Base-by-base conservation (phyloP, 148 eudicot genomes). In the Vaccinium darrowii region DNA sequence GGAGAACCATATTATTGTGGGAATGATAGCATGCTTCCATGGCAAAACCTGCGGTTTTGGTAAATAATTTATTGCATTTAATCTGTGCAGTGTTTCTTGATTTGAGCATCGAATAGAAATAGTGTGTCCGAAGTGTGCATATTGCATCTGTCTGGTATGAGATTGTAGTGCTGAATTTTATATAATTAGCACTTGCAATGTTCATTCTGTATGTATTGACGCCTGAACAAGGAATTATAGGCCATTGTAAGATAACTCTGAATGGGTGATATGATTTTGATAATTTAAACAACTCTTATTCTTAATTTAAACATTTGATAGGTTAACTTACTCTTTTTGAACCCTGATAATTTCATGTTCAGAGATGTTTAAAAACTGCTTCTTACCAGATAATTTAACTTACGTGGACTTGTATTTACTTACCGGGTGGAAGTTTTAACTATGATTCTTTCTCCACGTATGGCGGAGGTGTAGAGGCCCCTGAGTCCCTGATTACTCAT, bases 31-130 rank as follows among this genome's bases (percentile, higher is more conserved):
- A 84, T 87, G 87, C 96, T 95, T 86, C 98, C 98, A 78, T 95
- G 98, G 98, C 94, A 92, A 86, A 91, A 90, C 87, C 89, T 95
- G 82, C 95, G 96, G 75, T 95, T 95, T 87, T 95, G 98, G 98
- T 95, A 91, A 83, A 72, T 86, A 30, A 47, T 67, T 13, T 53
- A 18, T 58, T 60, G 8, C 23, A 18, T 60, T 76, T 14, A 76
- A 18, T 27, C 50, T 13, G 5, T 82, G 7, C 11, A 3, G 2
- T 19, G n/a, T 82, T 19, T 36, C 30, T 71, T 72, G 65, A 53
- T 30, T 72, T 72, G 76, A 30, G 30, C 65, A 72, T 82, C 65
- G 33, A 30, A 30, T 30, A 30, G 33, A 71, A 82, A 27, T 27
- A 60, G 36, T 19, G 67, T 18, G 15, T 18, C 47, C 11, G 25